These are phyloP conservation scores for Austroboletus eburneus DNA, from an alignment of 768 basidiomycete genomes.

Conservation along the genomic window DNA sequence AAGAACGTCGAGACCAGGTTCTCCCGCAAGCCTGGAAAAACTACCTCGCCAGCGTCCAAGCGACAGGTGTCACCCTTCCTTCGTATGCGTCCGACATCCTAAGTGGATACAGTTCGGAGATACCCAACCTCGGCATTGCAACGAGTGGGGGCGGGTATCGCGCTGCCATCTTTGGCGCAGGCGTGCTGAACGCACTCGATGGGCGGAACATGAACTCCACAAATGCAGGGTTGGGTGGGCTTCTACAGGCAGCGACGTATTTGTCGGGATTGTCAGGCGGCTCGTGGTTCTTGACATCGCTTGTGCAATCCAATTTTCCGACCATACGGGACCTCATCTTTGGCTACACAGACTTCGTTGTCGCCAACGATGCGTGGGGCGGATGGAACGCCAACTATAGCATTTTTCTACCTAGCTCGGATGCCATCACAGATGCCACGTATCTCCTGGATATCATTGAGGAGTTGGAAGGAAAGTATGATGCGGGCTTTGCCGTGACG, in stretches of 20 bases:
- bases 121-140: constrained; percentile 45
- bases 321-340: constrained; percentile 37
- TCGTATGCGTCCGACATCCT: constrained; percentile 33
- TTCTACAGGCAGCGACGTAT: constrained; percentile 52
- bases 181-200: constrained; percentile 47
- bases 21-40: no score
- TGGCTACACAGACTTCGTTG: constrained; percentile 21
- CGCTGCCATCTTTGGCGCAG: constrained; percentile 53
- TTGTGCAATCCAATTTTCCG: constrained; percentile 39
- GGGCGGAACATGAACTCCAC: constrained; percentile 43
- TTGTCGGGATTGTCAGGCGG: constrained; percentile 48
- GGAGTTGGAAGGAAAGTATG: constrained; percentile 30
- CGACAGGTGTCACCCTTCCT: constrained; percentile 29
- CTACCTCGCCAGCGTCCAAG: no score
- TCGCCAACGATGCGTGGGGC: constrained; percentile 23
- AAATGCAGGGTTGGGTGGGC: constrained; percentile 42
- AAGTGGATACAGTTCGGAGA: constrained; percentile 12
- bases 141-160: constrained; percentile 55
- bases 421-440: constrained; percentile 10
- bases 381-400: constrained; percentile 32
- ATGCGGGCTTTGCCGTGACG: constrained; percentile 30
- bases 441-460: constrained; percentile 18
- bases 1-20: no score
- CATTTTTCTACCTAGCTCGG: constrained; percentile 16
- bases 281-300: constrained; percentile 37